Conservation (phyloP, 179 eudicot species). For the Beta macrorhiza region DNA sequence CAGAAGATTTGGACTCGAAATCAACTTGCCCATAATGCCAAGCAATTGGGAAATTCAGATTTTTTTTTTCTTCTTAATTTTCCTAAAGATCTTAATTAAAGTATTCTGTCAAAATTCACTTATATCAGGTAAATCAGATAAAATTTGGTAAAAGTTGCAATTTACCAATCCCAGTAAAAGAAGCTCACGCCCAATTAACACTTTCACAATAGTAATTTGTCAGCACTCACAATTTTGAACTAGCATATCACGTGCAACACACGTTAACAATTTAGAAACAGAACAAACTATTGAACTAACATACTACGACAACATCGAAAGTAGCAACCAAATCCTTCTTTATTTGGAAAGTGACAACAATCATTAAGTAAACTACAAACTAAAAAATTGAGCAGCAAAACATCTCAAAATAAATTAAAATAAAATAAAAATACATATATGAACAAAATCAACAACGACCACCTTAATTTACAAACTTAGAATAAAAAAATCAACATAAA, state of each 20-base stretch:
- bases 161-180: too few species aligned
- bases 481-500: not conserved
- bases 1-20: too few species aligned
- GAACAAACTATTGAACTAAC: not conserved
- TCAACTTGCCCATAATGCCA: too few species aligned
- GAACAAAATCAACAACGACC: not conserved
- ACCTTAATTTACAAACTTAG: not conserved
- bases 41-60: too few species aligned
- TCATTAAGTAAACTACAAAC: not conserved
- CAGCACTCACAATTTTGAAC: not conserved
- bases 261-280: slow-evolving; percentile 9
- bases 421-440: not conserved
- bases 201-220: not conserved
- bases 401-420: not conserved
- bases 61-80: too few species aligned
- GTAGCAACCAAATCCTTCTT: slow-evolving; percentile 15
- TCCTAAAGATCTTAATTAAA: too few species aligned
- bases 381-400: slow-evolving; percentile 5
- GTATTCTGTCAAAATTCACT: too few species aligned
- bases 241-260: slow-evolving; percentile 14
- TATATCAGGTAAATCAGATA: too few species aligned
- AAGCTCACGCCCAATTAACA: too few species aligned
- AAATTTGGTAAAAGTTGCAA: too few species aligned
- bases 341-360: slow-evolving; percentile 20
- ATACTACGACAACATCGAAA: slow-evolving; percentile 4